A percentile compares a stretch with the other conserved stretches of the same genome.
Evolutionary conservation across 1,139 yeast species (phyloP).

Genomic region (Sugiyamaella pinicola): DNA sequence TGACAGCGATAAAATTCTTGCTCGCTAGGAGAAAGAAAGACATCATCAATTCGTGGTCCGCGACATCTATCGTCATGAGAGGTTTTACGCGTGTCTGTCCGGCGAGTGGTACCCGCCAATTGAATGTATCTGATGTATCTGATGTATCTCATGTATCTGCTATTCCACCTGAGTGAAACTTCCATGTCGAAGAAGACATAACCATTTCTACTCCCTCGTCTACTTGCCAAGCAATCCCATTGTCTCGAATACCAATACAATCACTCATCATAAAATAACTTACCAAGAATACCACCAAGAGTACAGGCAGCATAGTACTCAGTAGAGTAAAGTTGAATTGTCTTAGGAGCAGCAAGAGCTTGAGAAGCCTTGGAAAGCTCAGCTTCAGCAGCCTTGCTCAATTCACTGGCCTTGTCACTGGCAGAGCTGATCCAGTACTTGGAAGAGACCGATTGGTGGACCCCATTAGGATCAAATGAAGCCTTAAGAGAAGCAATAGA

Average conservation of each 20-base stretch:
- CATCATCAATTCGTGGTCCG: too few species aligned
- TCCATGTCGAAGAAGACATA: too few species aligned
- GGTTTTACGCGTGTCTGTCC: too few species aligned
- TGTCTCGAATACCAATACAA: too few species aligned
- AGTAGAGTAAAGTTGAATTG: constrained; percentile 59
- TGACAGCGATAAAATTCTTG: neutral
- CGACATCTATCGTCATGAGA: too few species aligned
- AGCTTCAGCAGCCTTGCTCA: constrained; percentile 36
- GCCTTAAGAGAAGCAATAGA: constrained; percentile 43
- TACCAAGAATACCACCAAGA: constrained; percentile 71
- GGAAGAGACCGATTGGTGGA: constrained; percentile 31
- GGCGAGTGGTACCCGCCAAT: too few species aligned
- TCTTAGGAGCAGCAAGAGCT: constrained; percentile 38
- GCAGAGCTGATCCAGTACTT: constrained; percentile 42
- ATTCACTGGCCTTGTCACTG: constrained; percentile 39
- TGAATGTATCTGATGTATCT: too few species aligned
- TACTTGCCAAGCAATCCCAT: too few species aligned
- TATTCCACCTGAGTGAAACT: too few species aligned
- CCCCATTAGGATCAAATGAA: constrained; percentile 45
- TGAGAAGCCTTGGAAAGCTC: constrained; percentile 41
- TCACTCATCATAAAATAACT: too few species aligned
- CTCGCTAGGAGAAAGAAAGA: neutral
- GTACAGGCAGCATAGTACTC: constrained; percentile 85
- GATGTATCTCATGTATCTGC: too few species aligned
- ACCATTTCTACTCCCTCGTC: too few species aligned